Base-by-base conservation (phyloP, 805 yeast genomes). In the Citeromyces matritensis region DNA sequence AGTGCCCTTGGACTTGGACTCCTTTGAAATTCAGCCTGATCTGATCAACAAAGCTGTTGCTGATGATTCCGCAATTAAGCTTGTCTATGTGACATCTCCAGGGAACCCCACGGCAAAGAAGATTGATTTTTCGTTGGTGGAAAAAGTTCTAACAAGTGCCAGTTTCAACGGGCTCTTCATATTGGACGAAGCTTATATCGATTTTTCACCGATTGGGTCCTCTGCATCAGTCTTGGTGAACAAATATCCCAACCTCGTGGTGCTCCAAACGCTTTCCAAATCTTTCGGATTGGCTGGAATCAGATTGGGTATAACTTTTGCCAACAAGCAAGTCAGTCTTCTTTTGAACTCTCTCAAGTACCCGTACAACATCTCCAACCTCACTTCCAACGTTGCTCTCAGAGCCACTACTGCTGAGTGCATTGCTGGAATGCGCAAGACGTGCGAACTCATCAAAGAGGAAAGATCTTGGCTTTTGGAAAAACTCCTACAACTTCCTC, bases 231-330 rank as follows among this genome's bases (percentile, higher is more conserved):
- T 93, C 1, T 58, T 80, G 38, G 97, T 85, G 2, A 83, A 74
- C 50, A 65, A 76, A 44, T 73, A 76, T 53, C 86, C 86, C 17
- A 82, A 85, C 45, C 57, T 91, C 33, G 85, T 81, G 11, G 95
- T 83, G 9, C 58, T 86, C 51, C 98, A 91, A 54, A 91, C 98
- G 0, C 55, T 91, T 26, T 85, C 96, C 12, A 91, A 91, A 49
- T 78, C 97, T 0, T 91, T 91, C 56, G 98, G 98, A 12, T 67
- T 91, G 33, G 98, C 98, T 3, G 97, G 96, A 29, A 78, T 86
- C 31, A 69, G 98, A 43, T 53, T 88, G 27, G 98, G 98, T 15
- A 60, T 85, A 37, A 75, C 95, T 1, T 88, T 51, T 45, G 65
- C 86, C 3, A 58, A 66, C 11, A 56, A 60, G 9, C 69, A 66